Percentiles rank a stretch among this genome's conserved stretches.
Evolutionary conservation across 2,329 filamentous ascomycete genomes (phyloP).

Genomic region (Colletotrichum plurivorum): DNA sequence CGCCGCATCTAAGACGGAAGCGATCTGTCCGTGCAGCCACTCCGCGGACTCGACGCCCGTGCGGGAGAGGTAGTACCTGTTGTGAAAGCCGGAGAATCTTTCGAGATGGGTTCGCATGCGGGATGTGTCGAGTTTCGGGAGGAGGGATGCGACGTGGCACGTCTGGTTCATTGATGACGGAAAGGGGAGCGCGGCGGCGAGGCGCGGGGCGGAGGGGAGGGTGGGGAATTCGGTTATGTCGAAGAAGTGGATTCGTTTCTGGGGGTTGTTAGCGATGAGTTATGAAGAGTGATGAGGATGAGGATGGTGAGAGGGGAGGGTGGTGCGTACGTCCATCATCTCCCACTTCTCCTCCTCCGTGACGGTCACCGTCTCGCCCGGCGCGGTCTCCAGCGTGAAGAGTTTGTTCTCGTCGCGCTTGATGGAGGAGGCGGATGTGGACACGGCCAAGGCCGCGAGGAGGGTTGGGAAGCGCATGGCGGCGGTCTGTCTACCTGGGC

Average conservation of each 20-base stretch:
- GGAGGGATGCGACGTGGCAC: slow-evolving; percentile 39
- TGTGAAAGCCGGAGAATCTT: slow-evolving; percentile 76
- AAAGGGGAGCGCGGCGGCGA: slow-evolving; percentile 39
- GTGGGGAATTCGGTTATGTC: slow-evolving; percentile 44
- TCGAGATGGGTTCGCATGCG: slow-evolving; percentile 49
- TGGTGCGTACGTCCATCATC: slow-evolving; percentile 43
- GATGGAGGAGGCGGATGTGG: slow-evolving; percentile 31
- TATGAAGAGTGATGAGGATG: too few species aligned
- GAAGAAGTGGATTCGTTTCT: slow-evolving; percentile 45
- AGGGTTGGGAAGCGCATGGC: slow-evolving; percentile 42
- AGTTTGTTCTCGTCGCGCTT: slow-evolving; percentile 38
- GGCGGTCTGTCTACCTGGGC: neutral
- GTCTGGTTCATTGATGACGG: slow-evolving; percentile 44
- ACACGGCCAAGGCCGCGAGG: slow-evolving; percentile 42
- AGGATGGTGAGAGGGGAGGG: neutral
- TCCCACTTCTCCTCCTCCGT: slow-evolving; percentile 46
- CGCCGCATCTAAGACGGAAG: slow-evolving; percentile 71
- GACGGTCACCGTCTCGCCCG: slow-evolving; percentile 43
- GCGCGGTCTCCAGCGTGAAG: slow-evolving; percentile 43
- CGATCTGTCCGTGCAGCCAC: slow-evolving; percentile 79
- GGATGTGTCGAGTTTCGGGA: slow-evolving; percentile 32
- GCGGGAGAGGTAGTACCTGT: slow-evolving; percentile 75
- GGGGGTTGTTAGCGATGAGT: neutral
- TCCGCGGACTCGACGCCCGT: slow-evolving; percentile 80
- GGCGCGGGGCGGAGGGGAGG: slow-evolving; percentile 24